Conservation (phyloP, 345 rosid species). For the Linum tenue region DNA sequence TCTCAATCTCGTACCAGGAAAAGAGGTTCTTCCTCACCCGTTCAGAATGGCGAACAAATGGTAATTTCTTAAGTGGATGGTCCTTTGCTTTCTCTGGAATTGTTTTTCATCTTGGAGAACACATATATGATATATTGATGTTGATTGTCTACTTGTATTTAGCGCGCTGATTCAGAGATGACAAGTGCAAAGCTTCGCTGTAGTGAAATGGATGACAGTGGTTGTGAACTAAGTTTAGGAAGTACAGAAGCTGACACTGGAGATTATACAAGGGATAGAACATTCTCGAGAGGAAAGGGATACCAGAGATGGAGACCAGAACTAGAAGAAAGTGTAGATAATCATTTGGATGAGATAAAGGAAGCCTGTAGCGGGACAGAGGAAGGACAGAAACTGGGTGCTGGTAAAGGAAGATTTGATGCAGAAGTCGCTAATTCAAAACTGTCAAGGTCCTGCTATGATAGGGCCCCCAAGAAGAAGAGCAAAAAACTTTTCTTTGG, state of each 20-base stretch:
- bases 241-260: conserved; percentile 64
- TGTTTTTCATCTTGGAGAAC: background rate
- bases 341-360: conserved; percentile 55
- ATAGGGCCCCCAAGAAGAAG: background rate
- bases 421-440: background rate
- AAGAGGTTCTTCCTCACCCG: conserved; percentile 40
- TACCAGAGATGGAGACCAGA: conserved; percentile 34
- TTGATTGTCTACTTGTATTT: conserved; percentile 14
- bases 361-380: conserved; percentile 87
- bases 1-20: conserved; percentile 46
- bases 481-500: conserved; percentile 2
- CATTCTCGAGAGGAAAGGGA: conserved; percentile 38
- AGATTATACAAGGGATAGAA: conserved; percentile 31
- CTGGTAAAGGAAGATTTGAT: conserved; percentile 36
- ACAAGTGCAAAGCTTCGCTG: conserved; percentile 52
- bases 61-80: conserved; percentile 32
- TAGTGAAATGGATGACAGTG: conserved; percentile 52
- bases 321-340: conserved; percentile 36
- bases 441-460: background rate
- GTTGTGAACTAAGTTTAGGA: conserved; percentile 64
- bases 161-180: conserved; percentile 58
- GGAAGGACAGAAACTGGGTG: conserved; percentile 42
- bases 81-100: background rate
- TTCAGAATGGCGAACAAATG: conserved; percentile 35
- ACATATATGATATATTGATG: conserved; percentile 16